Evolutionary conservation across 305 asterid genomes (phyloP).

Genomic region (Rubia occidens): DNA sequence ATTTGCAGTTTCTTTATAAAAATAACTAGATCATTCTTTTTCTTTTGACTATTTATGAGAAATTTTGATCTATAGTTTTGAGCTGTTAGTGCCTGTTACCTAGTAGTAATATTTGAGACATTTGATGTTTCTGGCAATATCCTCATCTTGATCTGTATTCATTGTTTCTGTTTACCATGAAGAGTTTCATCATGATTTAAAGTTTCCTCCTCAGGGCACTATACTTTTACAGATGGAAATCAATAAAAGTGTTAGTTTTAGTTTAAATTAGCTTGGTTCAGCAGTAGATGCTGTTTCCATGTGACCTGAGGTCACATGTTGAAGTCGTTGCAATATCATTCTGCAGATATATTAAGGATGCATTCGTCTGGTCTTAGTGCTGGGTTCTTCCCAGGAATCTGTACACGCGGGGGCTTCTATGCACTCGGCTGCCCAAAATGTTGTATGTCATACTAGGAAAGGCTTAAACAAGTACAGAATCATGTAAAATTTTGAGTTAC

Average conservation of each 20-base stretch:
- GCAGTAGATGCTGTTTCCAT: too few species aligned
- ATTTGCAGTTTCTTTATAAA: background rate
- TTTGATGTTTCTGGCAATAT: background rate
- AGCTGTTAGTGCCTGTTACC: background rate
- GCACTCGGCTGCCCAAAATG: background rate
- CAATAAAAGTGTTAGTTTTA: too few species aligned
- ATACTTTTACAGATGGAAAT: too few species aligned
- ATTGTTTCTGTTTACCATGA: too few species aligned
- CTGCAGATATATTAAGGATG: too few species aligned
- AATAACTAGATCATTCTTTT: background rate
- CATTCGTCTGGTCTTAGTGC: too few species aligned
- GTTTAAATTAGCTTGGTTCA: too few species aligned
- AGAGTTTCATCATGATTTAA: too few species aligned
- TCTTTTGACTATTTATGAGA: background rate
- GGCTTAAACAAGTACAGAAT: background rate
- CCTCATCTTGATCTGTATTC: too few species aligned
- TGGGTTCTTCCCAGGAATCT: background rate
- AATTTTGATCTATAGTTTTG: background rate
- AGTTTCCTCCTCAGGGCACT: too few species aligned
- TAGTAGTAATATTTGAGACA: background rate
- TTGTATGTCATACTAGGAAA: background rate
- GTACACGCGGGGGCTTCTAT: background rate
- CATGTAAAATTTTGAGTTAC: background rate
- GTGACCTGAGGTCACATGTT: too few species aligned
- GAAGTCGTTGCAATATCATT: too few species aligned